Conservation (phyloP, 192 early-diverging fungal genomes). For the Geranomyces michiganensis region DNA sequence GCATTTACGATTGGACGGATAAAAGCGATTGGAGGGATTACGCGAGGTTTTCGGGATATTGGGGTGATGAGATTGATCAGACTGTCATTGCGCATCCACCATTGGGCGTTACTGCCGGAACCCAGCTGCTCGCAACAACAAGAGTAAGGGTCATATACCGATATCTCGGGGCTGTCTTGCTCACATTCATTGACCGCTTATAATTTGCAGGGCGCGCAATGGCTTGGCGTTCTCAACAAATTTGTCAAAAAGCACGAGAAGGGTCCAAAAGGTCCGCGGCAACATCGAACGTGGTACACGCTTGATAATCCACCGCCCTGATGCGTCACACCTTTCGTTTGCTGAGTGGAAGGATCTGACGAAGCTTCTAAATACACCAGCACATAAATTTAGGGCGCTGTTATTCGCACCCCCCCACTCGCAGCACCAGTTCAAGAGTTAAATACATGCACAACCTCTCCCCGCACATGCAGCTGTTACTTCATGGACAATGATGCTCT, state of each 20-base stretch:
- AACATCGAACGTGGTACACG: conserved; percentile 34
- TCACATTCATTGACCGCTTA: not conserved
- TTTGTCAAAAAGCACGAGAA: conserved; percentile 28
- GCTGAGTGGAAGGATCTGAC: no score
- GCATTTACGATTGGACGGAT: conserved; percentile 28
- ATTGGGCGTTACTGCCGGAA: conserved; percentile 27
- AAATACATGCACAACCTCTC: no score
- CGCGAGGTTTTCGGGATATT: conserved; percentile 31
- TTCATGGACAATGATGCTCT: no score
- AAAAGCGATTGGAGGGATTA: conserved; percentile 24
- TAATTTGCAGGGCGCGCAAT: conserved; percentile 20
- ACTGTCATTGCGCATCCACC: conserved; percentile 26
- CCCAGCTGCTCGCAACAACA: conserved; percentile 18
- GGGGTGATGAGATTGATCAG: conserved; percentile 33
- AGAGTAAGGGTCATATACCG: not conserved
- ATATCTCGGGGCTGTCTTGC: not conserved
- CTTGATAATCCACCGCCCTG: conserved; percentile 24
- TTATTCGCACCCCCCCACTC: no score
- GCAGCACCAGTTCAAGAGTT: no score
- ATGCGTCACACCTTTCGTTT: not conserved
- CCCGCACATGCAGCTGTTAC: no score
- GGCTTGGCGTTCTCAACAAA: conserved; percentile 28
- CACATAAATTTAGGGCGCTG: no score
- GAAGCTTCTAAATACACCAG: no score
- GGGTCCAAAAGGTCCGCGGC: conserved; percentile 35